phyloP scores from a whole-genome alignment of 2,329 filamentous ascomycete species.

The Cordyceps militaris region DNA sequence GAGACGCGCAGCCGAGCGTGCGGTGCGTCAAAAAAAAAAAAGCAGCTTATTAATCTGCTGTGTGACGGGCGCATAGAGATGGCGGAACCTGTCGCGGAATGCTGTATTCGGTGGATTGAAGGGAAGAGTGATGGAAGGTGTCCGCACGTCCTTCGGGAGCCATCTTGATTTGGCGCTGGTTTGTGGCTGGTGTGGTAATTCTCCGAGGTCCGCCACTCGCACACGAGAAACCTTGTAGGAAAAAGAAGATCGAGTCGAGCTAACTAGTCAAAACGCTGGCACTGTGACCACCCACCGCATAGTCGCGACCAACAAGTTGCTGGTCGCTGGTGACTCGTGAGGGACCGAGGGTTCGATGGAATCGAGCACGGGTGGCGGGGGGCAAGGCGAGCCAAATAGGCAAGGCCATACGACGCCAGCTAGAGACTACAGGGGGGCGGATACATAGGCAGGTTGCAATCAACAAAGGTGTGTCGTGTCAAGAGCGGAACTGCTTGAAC shows the following conservation, averaged over 20 bases:
- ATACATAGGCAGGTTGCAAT: not conserved
- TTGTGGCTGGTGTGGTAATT: not conserved
- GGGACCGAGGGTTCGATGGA: not conserved
- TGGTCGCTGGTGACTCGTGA: no score
- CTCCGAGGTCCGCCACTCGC: not conserved
- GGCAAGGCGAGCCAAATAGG: not conserved
- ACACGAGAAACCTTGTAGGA: no score
- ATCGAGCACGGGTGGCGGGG: no score
- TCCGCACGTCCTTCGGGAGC: not conserved
- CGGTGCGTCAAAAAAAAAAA: no score
- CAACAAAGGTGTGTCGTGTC: not conserved
- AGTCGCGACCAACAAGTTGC: no score
- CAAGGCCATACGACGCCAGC: conserved; percentile 10
- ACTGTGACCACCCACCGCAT: not conserved
- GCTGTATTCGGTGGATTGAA: not conserved
- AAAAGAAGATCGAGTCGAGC: no score
- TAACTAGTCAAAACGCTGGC: no score
- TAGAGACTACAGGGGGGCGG: no score
- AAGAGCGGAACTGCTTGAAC: not conserved
- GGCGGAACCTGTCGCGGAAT: no score
- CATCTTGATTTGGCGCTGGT: not conserved
- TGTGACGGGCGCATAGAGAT: no score
- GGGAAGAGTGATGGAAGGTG: not conserved
- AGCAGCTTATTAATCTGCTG: no score
- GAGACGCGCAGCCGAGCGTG: not conserved